phyloP scores from a whole-genome alignment of 345 rosid species.

The Corchorus capsularis region DNA sequence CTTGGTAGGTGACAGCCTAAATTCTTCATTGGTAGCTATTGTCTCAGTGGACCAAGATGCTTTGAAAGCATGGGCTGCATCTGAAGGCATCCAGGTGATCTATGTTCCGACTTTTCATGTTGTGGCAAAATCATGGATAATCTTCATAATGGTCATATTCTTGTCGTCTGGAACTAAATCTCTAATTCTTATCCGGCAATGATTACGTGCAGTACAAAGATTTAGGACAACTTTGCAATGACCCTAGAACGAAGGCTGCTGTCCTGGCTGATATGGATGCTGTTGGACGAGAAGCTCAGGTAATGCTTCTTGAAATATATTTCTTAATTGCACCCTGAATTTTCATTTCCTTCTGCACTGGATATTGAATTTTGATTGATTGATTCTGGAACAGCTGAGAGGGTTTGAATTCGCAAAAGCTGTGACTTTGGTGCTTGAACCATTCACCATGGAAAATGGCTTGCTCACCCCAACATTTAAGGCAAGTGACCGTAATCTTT shows the following conservation, averaged over 20 bases:
- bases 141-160: neutral
- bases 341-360: neutral
- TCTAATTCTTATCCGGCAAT: constrained; percentile 3
- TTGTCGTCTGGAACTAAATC: neutral
- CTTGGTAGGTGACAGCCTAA: constrained; percentile 85
- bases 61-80: constrained; percentile 78
- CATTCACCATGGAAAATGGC: constrained; percentile 81
- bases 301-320: constrained; percentile 17
- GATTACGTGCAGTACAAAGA: constrained; percentile 49
- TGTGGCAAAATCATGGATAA: neutral
- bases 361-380: neutral
- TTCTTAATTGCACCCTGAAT: neutral
- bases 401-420: constrained; percentile 97
- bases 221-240: constrained; percentile 65
- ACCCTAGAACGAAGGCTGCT: constrained; percentile 73
- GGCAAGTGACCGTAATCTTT: constrained; percentile 44
- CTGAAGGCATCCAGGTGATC: constrained; percentile 81
- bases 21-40: constrained; percentile 82
- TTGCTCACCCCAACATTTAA: constrained; percentile 92
- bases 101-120: neutral
- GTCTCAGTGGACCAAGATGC: constrained; percentile 84
- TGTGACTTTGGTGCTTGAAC: constrained; percentile 79
- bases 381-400: constrained; percentile 53
- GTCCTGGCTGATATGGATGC: constrained; percentile 84
- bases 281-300: constrained; percentile 91